A percentile compares a stretch with the other conserved stretches of the same genome.
Conservation (phyloP, 2,329 filamentous ascomycete species). For the Paraconiothyrium sp. region DNA sequence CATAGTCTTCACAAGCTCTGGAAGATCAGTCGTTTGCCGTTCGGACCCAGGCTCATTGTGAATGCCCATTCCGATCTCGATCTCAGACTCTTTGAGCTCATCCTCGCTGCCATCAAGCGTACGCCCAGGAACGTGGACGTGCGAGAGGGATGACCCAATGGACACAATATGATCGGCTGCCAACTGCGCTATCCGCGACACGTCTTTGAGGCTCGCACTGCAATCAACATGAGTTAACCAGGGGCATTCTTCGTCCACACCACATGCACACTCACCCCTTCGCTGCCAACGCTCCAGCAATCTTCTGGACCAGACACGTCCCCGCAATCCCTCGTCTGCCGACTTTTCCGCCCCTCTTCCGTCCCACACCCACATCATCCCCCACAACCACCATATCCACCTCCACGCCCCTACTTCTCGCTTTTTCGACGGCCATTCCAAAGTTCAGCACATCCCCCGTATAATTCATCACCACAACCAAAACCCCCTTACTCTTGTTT, state of each 20-base stretch:
- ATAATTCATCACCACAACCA: conserved; percentile 97
- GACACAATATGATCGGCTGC: conserved; percentile 81
- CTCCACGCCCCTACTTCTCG: conserved; percentile 77
- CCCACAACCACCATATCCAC: conserved; percentile 92
- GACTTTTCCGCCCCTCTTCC: conserved; percentile 86
- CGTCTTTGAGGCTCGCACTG: conserved; percentile 69
- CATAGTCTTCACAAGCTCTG: conserved; percentile 65
- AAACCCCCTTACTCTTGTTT: conserved; percentile 74
- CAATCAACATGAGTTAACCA: conserved; percentile 19
- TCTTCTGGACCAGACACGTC: conserved; percentile 90
- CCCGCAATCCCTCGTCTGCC: conserved; percentile 90
- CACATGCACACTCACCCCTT: conserved; percentile 60
- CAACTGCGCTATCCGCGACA: conserved; percentile 75
- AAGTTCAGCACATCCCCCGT: conserved; percentile 84
- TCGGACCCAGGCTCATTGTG: conserved; percentile 71
- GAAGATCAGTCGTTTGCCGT: conserved; percentile 53
- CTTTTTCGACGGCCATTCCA: conserved; percentile 92
- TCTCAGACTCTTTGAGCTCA: conserved; percentile 67
- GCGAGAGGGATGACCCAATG: conserved; percentile 84
- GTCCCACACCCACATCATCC: conserved; percentile 90
- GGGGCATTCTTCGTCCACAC: no score
- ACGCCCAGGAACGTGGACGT: conserved; percentile 92
- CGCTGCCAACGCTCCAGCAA: conserved; percentile 83
- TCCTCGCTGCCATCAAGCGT: conserved; percentile 64
- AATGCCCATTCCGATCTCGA: conserved; percentile 78